Evolutionary conservation across 2,329 filamentous ascomycete genomes (phyloP).

Genomic region (Phialophora verrucosa): DNA sequence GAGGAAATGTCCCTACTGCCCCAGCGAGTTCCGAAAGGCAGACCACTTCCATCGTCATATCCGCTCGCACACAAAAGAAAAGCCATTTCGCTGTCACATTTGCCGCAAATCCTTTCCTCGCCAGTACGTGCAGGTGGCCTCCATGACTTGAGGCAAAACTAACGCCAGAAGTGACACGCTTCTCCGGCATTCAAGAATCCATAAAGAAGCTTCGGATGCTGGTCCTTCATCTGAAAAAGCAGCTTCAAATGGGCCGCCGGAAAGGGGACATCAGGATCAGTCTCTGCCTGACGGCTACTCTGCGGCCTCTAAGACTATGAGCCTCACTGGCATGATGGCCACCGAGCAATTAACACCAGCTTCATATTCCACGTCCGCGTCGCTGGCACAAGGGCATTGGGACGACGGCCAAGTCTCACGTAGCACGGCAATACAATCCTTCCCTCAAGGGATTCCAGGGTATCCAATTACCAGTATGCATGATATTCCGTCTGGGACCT

Average conservation of each 20-base stretch:
- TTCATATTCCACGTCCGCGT: not conserved
- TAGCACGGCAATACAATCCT: not conserved
- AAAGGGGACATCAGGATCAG: not conserved
- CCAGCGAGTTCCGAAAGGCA: slow-evolving; percentile 40
- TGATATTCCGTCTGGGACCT: not conserved
- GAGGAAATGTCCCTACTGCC: slow-evolving; percentile 39
- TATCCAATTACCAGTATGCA: not conserved
- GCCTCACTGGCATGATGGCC: not conserved
- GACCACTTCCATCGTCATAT: slow-evolving; percentile 44
- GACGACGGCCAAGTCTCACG: not conserved
- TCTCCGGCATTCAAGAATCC: slow-evolving; percentile 25
- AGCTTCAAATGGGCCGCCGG: not conserved
- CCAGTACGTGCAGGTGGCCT: slow-evolving; percentile 32
- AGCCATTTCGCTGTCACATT: slow-evolving; percentile 41
- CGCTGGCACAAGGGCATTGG: not conserved
- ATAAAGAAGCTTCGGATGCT: slow-evolving; percentile 2
- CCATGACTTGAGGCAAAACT: not conserved
- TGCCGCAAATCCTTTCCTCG: slow-evolving; percentile 41
- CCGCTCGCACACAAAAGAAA: slow-evolving; percentile 44
- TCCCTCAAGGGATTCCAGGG: not conserved
- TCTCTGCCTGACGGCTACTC: not conserved
- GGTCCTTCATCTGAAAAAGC: not conserved
- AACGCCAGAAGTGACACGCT: slow-evolving; percentile 24
- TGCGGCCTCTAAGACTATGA: slow-evolving; percentile 1
- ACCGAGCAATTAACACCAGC: not conserved